These are phyloP conservation scores for Detonula confervacea DNA, from an alignment of 352 stramenopile species.

Conservation along the genomic window DNA sequence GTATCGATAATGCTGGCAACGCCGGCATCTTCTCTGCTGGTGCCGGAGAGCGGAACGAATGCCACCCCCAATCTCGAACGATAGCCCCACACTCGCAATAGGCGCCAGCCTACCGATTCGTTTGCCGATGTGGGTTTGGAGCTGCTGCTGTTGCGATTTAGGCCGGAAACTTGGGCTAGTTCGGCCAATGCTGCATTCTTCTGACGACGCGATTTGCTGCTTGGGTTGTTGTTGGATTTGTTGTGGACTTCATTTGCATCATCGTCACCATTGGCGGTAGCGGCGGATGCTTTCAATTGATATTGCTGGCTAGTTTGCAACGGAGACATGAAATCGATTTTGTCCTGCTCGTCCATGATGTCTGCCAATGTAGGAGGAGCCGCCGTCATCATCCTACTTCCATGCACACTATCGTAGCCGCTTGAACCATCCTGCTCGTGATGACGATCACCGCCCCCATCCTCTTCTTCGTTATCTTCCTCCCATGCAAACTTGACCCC, in stretches of 20 bases:
- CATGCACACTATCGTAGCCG: background rate
- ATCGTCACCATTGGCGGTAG: background rate
- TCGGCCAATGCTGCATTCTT: conserved; percentile 49
- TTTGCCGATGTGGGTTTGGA: background rate
- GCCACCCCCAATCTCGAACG: conserved; percentile 41
- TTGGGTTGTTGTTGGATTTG: conserved; percentile 7
- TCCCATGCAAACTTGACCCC: conserved; percentile 46
- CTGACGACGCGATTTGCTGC: background rate
- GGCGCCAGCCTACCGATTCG: conserved; percentile 53
- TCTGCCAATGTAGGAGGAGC: conserved; percentile 48
- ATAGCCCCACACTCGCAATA: conserved; percentile 67
- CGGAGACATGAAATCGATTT: conserved; percentile 66
- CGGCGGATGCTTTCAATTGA: background rate
- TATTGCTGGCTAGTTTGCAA: conserved; percentile 49
- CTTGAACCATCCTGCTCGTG: background rate
- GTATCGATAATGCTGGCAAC: conserved; percentile 35
- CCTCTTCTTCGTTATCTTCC: conserved; percentile 29
- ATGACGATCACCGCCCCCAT: background rate
- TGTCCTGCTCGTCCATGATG: conserved; percentile 83
- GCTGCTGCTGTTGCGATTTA: background rate
- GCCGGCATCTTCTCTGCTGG: conserved; percentile 29
- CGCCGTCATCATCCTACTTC: conserved; percentile 22
- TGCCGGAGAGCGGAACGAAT: conserved; percentile 42
- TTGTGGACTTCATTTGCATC: conserved; percentile 21
- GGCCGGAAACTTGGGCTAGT: conserved; percentile 24